Evolutionary conservation across 2,329 filamentous ascomycete genomes (phyloP).

Genomic region (Helicocarpus griseus): DNA sequence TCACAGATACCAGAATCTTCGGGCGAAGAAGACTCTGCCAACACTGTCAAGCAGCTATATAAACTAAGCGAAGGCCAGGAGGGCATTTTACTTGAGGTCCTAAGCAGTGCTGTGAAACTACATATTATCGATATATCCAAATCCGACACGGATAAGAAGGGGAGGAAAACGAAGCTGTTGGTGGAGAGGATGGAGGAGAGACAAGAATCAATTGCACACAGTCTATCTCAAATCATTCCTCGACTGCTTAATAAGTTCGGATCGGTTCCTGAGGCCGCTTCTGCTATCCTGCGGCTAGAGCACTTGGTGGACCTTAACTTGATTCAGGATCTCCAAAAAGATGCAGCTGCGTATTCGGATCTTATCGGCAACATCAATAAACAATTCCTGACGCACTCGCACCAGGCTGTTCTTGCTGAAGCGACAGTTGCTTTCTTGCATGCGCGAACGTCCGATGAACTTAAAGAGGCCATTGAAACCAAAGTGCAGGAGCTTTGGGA

Average conservation of each 20-base stretch:
- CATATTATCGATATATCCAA: slow-evolving; percentile 59
- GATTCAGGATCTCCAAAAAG: slow-evolving; percentile 81
- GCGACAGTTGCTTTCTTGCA: slow-evolving; percentile 74
- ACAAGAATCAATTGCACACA: slow-evolving; percentile 63
- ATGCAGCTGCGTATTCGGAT: slow-evolving; percentile 67
- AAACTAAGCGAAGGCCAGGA: slow-evolving; percentile 71
- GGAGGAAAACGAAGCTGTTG: slow-evolving; percentile 48
- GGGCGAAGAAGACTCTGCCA: slow-evolving; percentile 50
- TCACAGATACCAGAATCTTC: slow-evolving; percentile 50
- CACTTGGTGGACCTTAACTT: slow-evolving; percentile 78
- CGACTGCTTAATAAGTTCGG: slow-evolving; percentile 87
- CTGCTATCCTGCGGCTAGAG: slow-evolving; percentile 74
- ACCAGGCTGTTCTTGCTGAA: slow-evolving; percentile 74
- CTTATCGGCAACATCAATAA: slow-evolving; percentile 86
- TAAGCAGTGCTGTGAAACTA: slow-evolving; percentile 72
- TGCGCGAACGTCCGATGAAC: slow-evolving; percentile 75
- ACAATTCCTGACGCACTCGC: slow-evolving; percentile 87
- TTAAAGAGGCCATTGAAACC: slow-evolving; percentile 72
- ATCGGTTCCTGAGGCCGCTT: slow-evolving; percentile 75
- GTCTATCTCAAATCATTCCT: slow-evolving; percentile 70
- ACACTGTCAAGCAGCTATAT: slow-evolving; percentile 59
- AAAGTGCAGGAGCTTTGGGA: slow-evolving; percentile 83
- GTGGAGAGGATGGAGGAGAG: slow-evolving; percentile 56
- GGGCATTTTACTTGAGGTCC: slow-evolving; percentile 72
- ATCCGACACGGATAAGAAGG: slow-evolving; percentile 44